Evolutionary conservation across 257 asterid species (phyloP), one percentile per base, ranked within the genome.

Genomic region (Nicotiana attenuata): DNA sequence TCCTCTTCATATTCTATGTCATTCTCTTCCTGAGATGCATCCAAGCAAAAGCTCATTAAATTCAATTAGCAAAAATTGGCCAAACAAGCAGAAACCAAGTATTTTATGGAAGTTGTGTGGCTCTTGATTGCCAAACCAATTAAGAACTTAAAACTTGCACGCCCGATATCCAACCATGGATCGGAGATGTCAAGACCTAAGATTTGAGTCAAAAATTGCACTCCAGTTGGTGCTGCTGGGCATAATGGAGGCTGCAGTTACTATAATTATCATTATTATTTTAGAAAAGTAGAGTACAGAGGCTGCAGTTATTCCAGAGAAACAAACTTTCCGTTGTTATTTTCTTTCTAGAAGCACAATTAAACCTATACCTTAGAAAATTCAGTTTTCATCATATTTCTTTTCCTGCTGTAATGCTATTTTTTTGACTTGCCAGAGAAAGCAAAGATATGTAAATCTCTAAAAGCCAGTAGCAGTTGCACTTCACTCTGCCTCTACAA

Each of bases 1-100:
- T 94, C 99, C 80, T 87, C 94, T 86, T 91, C 92, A 76, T 96
- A 96, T 83, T 94, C 98, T 5, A 60, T 83, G 78, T 96, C 98
- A 83, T 86, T 53, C 85, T 88, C 99, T 29, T 96, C 99, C 99
- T 96, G 93, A 77, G 81, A 87, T 76, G 86, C 16, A 82, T 78
- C 82, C 55, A 77, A 22, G 31, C 80, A 82, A 53, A 67, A 24
- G 64, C 80, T 29, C 75, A 65, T 56, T 22, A 52, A 64, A 33
- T 63, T 76, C 63, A 38, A 71, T 11, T 5, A 82, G 47, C 68
- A 82, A 76, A 82, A 76, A 76, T 20, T 31, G 13, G 57, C 57
- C 26, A 59, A 61, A 22, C 53, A 64, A 64, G 26, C 60, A 57
- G 35, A 64, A 79, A 79, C 60, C 75, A 14, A 33, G 13, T 61